These are phyloP conservation scores for Fraxinus xanthoxyloides DNA, from an alignment of 305 asterid species.

Conservation along the genomic window DNA sequence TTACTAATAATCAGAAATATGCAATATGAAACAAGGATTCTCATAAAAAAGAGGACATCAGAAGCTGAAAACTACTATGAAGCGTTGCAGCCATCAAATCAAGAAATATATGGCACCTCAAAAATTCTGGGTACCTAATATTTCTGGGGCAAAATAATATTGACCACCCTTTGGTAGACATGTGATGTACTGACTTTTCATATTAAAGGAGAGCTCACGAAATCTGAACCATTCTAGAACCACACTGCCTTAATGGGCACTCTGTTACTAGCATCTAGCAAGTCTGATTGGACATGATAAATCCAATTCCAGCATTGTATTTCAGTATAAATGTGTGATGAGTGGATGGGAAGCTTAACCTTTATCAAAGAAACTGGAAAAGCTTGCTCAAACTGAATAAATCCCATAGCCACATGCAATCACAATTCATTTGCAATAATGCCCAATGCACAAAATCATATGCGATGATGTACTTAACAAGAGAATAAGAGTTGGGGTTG, in stretches of 20 bases:
- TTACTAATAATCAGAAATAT: background rate
- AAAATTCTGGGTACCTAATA: background rate
- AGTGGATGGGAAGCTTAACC: background rate
- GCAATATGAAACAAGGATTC: background rate
- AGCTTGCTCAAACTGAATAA: background rate
- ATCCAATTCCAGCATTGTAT: background rate
- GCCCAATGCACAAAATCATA: background rate
- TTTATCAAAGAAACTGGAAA: background rate
- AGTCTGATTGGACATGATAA: background rate
- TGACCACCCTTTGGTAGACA: background rate
- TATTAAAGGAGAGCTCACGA: background rate
- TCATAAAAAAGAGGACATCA: background rate
- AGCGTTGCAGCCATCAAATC: background rate
- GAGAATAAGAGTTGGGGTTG: background rate
- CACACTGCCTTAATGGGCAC: background rate
- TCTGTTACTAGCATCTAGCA: background rate
- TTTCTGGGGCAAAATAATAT: background rate
- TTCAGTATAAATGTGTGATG: background rate
- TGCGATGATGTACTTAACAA: background rate
- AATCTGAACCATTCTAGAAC: background rate
- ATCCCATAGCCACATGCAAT: background rate
- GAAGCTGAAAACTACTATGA: background rate
- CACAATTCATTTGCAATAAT: background rate
- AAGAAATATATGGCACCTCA: background rate
- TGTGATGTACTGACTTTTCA: background rate